Base-by-base conservation (phyloP, 768 basidiomycete genomes). In the Rubroboletus satanas region DNA sequence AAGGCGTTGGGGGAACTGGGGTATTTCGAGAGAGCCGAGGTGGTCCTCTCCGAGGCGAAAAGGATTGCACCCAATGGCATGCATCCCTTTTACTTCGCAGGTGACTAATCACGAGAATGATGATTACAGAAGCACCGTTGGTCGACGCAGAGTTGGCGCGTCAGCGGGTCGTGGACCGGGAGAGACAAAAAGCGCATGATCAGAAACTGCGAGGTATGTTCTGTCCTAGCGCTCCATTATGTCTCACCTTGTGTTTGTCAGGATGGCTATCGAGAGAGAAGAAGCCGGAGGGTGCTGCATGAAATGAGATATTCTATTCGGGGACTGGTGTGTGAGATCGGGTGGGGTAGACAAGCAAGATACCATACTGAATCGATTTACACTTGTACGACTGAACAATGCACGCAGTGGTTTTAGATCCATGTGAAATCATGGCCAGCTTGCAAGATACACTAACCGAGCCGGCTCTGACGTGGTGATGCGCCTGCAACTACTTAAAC, bases 1-100 rank as follows among this genome's bases (percentile, higher is more conserved):
- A 91, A 90, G 68, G 90, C 87, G 0, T 70, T 87, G 11, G 86
- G 85, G 28, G 88, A 92, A 64, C 79, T 79, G 57, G 90, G 91
- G 2, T 90, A 76, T 64, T 85, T 83, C 56, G 88, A 91, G 59
- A 87, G 84, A 63, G 84, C 90, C 1, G 78, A 84, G 55, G 80
- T 76, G 58, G 76, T 84, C 38, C 74, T 92, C 28, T 73, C 81
- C 47, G 87, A 89, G 26, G 69, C 90, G 37, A 82, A 84, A 62
- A 77, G 74, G 62, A 79, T 88, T 67, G 83, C 81, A 52, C 80
- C 85, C 14, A 62, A 76, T 56, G 88, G 90, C 84, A 61, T 12
- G 55, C 15, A 28, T 32, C 36, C 21, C 3, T 29, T 26, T 54
- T 41, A 7, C 18, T 54, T 38, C 9, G 10, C 21, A 29, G 11